Percentiles rank a stretch among this genome's conserved stretches.
These are phyloP conservation scores for Crithidia brevicula DNA, from an alignment of 208 protist species.

Conservation along the genomic window DNA sequence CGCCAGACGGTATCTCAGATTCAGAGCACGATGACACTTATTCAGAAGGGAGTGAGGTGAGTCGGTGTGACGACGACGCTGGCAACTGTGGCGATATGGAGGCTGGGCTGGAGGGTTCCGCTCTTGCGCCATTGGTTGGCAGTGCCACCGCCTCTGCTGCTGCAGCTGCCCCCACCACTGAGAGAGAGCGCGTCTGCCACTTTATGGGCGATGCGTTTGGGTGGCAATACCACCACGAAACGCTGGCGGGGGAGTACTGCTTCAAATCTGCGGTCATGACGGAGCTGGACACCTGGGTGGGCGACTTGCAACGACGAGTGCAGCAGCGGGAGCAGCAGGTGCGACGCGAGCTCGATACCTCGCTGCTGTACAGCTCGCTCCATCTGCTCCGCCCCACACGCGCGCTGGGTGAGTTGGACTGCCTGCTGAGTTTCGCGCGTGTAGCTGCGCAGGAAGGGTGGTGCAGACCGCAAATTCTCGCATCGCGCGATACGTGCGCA, in stretches of 20 bases:
- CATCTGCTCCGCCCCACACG: conserved; percentile 59
- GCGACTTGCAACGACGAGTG: conserved; percentile 71
- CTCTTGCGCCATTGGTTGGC: too few relatives aligned
- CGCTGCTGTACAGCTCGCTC: conserved; percentile 64
- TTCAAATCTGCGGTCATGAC: conserved; percentile 77
- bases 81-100: too few relatives aligned
- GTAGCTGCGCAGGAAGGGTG: conserved; percentile 73
- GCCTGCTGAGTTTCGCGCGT: conserved; percentile 68
- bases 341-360: conserved; percentile 58
- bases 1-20: background rate
- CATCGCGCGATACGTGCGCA: too few relatives aligned
- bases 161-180: background rate
- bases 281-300: conserved; percentile 70
- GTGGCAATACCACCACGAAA: conserved; percentile 48
- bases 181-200: background rate
- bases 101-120: too few relatives aligned
- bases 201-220: conserved; percentile 35
- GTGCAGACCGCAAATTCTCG: conserved; percentile 45
- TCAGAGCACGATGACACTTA: background rate
- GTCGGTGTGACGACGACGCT: too few relatives aligned
- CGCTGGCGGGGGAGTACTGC: conserved; percentile 32
- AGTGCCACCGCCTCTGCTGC: too few relatives aligned
- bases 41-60: too few relatives aligned
- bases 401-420: conserved; percentile 76
- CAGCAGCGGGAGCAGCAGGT: conserved; percentile 67